A percentile compares a stretch with the other conserved stretches of the same genome.
These are phyloP conservation scores for Fusarium aywerte DNA, from an alignment of 2,329 filamentous ascomycete genomes.

Conservation along the genomic window DNA sequence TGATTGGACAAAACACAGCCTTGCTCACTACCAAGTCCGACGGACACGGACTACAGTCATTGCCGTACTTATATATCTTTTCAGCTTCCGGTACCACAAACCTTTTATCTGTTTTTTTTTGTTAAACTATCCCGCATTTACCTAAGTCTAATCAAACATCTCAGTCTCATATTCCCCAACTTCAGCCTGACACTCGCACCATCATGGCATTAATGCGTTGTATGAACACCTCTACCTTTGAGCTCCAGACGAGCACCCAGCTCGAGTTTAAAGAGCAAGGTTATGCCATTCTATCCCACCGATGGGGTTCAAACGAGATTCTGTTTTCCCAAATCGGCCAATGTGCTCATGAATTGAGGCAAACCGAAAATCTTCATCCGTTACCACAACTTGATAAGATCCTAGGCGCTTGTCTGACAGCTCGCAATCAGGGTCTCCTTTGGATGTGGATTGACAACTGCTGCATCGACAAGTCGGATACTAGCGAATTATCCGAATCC, in stretches of 20 bases:
- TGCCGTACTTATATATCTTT: no score
- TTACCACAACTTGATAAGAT: constrained; percentile 2
- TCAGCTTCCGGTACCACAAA: no score
- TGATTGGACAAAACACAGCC: no score
- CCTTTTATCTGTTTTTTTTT: no score
- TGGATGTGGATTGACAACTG: constrained; percentile 10
- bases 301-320: not conserved
- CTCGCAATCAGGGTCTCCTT: not conserved
- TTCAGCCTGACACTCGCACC: not conserved
- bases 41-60: no score
- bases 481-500: not conserved
- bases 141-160: not conserved
- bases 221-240: not conserved
- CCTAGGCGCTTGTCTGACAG: not conserved
- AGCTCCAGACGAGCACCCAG: not conserved
- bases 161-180: not conserved
- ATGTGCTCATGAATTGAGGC: not conserved
- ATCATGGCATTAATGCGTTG: constrained; percentile 8
- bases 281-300: not conserved
- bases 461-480: constrained; percentile 3
- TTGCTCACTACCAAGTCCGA: no score
- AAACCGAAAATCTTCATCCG: not conserved
- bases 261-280: not conserved
- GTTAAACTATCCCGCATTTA: not conserved
- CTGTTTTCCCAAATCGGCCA: not conserved